Percentiles rank a stretch among this genome's conserved stretches.
Evolutionary conservation across 2,329 filamentous ascomycete genomes (phyloP).

Genomic region (Raffaelea arxii): DNA sequence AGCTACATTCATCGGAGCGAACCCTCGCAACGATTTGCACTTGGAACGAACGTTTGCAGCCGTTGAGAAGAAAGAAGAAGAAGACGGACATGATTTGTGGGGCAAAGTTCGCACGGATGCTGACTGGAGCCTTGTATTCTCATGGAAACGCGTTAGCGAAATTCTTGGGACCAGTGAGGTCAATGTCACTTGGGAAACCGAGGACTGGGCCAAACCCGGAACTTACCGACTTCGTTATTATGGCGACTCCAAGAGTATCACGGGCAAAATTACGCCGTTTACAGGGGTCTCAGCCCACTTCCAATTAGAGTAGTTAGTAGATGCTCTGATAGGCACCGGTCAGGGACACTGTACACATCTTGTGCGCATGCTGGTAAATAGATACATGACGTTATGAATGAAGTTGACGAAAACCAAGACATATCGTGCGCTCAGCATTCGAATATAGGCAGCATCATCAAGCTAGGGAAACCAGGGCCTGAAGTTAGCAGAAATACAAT

Average conservation of each 20-base stretch:
- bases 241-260: constrained; percentile 65
- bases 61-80: constrained; percentile 49
- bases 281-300: constrained; percentile 48
- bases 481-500: too few relatives aligned
- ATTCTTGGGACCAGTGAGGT: constrained; percentile 70
- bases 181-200: constrained; percentile 70
- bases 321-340: constrained; percentile 14
- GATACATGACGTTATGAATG: too few relatives aligned
- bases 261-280: constrained; percentile 55
- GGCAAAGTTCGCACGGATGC: constrained; percentile 56
- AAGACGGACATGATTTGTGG: constrained; percentile 38
- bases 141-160: constrained; percentile 65
- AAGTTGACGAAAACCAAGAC: too few relatives aligned
- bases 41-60: constrained; percentile 69
- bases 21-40: constrained; percentile 79
- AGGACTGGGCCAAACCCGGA: constrained; percentile 47
- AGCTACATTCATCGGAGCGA: constrained; percentile 72
- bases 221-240: constrained; percentile 75
- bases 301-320: too few relatives aligned
- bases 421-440: too few relatives aligned
- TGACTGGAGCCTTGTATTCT: constrained; percentile 77
- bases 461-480: too few relatives aligned
- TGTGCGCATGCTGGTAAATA: too few relatives aligned
- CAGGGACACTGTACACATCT: too few relatives aligned
- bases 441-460: too few relatives aligned